Evolutionary conservation across 495 filamentous ascomycete genomes (phyloP).

Genomic region (Rhizodiscina lignyota): DNA sequence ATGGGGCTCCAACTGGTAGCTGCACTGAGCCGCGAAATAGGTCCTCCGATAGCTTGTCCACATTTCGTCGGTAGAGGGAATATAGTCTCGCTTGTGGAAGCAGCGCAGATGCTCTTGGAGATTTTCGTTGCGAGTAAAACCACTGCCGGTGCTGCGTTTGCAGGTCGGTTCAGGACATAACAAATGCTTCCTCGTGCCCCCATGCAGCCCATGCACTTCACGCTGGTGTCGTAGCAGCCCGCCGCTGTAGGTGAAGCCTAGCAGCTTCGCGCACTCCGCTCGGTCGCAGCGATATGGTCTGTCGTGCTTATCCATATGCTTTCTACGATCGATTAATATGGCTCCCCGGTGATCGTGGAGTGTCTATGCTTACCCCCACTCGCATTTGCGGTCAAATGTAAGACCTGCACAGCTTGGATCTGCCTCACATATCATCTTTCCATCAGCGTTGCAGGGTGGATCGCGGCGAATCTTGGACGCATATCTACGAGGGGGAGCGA

Average conservation of each 20-base stretch:
- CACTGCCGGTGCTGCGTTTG: constrained; percentile 58
- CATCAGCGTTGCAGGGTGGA: constrained; percentile 45
- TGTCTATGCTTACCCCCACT: constrained; percentile 70
- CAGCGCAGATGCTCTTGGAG: constrained; percentile 73
- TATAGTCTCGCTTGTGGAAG: constrained; percentile 39
- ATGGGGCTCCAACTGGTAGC: no score
- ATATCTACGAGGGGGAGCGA: constrained; percentile 7
- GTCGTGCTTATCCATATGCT: constrained; percentile 96
- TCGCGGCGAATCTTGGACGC: constrained; percentile 25
- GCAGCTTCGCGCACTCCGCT: constrained; percentile 70
- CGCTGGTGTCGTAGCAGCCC: constrained; percentile 77
- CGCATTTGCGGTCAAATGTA: constrained; percentile 66
- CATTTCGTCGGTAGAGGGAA: no score
- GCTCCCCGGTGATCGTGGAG: no score
- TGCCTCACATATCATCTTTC: constrained; percentile 54
- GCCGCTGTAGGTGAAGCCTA: constrained; percentile 85
- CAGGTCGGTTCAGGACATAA: constrained; percentile 68
- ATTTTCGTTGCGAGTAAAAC: constrained; percentile 78
- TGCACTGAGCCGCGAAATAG: no score
- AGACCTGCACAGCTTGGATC: constrained; percentile 38
- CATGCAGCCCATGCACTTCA: constrained; percentile 77
- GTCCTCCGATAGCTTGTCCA: no score
- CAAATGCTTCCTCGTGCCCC: constrained; percentile 61
- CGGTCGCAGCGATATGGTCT: constrained; percentile 72
- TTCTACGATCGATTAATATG: constrained; percentile 31